Evolutionary conservation across 192 early-diverging fungal species (phyloP), one percentile per base, ranked within the genome.

Genomic region (Coemansia sp.): DNA sequence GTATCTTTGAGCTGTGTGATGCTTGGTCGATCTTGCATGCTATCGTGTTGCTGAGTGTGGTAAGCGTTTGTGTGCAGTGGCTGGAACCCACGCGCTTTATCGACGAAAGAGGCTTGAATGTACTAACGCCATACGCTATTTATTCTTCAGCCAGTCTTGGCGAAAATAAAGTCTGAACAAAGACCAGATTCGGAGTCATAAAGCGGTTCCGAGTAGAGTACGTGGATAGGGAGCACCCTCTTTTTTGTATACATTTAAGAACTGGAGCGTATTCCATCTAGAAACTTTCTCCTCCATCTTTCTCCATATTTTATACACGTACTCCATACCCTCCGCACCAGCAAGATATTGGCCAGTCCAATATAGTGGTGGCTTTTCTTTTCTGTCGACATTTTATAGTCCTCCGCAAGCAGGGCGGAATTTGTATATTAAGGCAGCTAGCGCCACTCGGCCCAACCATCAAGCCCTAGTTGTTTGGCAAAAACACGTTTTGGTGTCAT

Each of bases 361-460:
- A 1, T 8, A n/a, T 49, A 21, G 48, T 21, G 48, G 48, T 48
- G 45, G 45, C 45, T 11, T 48, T 48, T 48, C 7, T 49, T 49
- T n/a, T 45, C 32, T n/a, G 41, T 1, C 1, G 19, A 49, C 6
- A 49, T 49, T 19, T 49, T 22, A 8, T 49, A 49, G n/a, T 49
- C 19, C 48, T 49, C 48, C 48, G 48, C 48, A 49, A 49, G 48
- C n/a, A 45, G 41, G 41, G 41, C 32, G 15, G 41, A 15, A 45
- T 15, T 17, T 15, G 8, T 45, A 21, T 17, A 49, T 48, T 19
- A 49, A 21, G 14, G 41, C 41, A 0, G 41, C 14, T 45, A n/a
- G 15, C 41, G 41, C 41, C 41, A 45, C 41, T 5, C 41, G 4
- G 3, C 14, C 5, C 14, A 45, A 15, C 11, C 5, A 45, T n/a